Base-by-base conservation (phyloP, 139 green algal species). In the Micractinium sp. region DNA sequence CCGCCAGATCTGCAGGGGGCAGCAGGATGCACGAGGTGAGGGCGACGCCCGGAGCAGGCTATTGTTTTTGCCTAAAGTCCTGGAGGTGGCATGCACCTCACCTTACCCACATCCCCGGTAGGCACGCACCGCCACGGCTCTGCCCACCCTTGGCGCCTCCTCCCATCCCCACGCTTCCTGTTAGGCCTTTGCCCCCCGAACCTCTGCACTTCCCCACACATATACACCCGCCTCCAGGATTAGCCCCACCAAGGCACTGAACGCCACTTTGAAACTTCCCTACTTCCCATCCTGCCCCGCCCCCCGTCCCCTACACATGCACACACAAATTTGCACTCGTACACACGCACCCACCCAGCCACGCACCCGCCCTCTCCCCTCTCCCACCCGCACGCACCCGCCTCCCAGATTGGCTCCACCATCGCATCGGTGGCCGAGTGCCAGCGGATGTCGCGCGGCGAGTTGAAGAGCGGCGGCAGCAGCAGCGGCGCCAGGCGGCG, bases 381-480 rank as follows among this genome's bases (percentile, higher is more conserved):
- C 33, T 81, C 38, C 36, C 47, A 19, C 77, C 23, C 39, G 22
- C 22, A 0, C 81, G 0, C 82, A 67, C 47, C 31, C 75, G 87
- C 90, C 1, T 78, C 88, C 93, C 93, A 95, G 66, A 95, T 47
- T 29, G 85, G 85, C 71, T 81, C 81, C 23, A 39, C 33, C 73
- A 81, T 29, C 33, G 79, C n/a, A 16, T 36, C 13, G 25, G 12
- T 60, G 53, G 66, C 80, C 35, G 78, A 84, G 79, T 93, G 94
- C 94, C 94, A 96, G 38, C 67, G 79, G 27, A 96, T 82, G 67
- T 88, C 76, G 0, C 90, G 75, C 12, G 90, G 85, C 3, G 81
- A 87, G 39, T 92, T 88, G 60, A 94, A 95, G 67, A 86, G 61
- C 0, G 90, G 69, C n/a, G 94, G 93, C 53, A 91, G 89, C 89